Percentiles rank a stretch among this genome's conserved stretches.
phyloP scores from a whole-genome alignment of 2,329 filamentous ascomycete genomes.

The Fusarium nygamai region DNA sequence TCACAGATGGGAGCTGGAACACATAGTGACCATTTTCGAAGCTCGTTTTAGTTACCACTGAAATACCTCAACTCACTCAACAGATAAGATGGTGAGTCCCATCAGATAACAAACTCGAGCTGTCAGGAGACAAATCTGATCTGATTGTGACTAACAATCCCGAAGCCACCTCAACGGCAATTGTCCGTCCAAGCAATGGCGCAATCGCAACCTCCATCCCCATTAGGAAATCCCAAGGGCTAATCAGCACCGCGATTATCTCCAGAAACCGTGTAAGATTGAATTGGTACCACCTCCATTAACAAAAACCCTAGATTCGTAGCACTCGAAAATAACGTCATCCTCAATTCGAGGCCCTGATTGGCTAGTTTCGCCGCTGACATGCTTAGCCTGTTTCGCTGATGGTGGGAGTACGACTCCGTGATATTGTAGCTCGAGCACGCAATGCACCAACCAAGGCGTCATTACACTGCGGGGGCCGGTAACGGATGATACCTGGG shows the following conservation, averaged over 20 bases:
- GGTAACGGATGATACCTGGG: conserved; percentile 16
- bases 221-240: not conserved
- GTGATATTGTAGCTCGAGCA: conserved; percentile 41
- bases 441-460: conserved; percentile 42
- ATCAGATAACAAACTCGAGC: not conserved
- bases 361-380: conserved; percentile 5
- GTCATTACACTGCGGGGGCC: conserved; percentile 39
- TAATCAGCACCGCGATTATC: conserved; percentile 8
- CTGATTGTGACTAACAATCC: not conserved
- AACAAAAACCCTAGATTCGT: not conserved
- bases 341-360: not conserved
- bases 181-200: not conserved
- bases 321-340: conserved; percentile 26
- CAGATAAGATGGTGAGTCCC: not conserved
- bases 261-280: not conserved
- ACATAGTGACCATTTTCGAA: not conserved
- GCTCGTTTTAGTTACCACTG: not conserved
- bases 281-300: not conserved
- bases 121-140: not conserved
- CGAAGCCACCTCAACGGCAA: not conserved
- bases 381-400: conserved; percentile 9
- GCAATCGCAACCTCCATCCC: conserved; percentile 16
- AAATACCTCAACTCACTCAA: rapidly evolving
- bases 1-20: not conserved
- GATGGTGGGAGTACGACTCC: conserved; percentile 38